These are phyloP conservation scores for Nyssa sinensis DNA, from an alignment of 148 eudicot species.

Conservation along the genomic window DNA sequence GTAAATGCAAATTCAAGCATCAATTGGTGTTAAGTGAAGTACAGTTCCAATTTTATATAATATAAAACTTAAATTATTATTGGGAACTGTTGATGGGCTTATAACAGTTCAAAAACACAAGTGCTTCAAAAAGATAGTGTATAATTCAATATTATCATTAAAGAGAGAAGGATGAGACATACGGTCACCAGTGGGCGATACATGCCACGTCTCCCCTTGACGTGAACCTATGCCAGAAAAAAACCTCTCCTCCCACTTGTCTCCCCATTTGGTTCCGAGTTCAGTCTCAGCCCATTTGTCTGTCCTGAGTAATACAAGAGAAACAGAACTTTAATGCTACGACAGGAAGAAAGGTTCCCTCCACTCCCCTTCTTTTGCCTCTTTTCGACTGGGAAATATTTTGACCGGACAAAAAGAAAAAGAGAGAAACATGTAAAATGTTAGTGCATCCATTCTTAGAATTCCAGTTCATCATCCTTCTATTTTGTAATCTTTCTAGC, in stretches of 20 bases:
- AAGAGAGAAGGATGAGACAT: conserved; percentile 25
- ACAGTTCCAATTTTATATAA: background rate
- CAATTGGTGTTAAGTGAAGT: background rate
- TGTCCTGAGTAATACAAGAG: conserved; percentile 56
- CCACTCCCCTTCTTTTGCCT: no score
- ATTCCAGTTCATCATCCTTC: no score
- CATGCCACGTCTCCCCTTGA: conserved; percentile 99
- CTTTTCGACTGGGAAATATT: no score
- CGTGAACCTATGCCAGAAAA: conserved; percentile 94
- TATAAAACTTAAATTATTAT: background rate
- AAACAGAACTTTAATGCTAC: no score
- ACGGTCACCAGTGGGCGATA: conserved; percentile 76
- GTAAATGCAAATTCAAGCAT: background rate
- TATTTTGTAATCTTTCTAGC: no score
- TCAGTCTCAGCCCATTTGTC: conserved; percentile 99
- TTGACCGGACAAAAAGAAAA: no score
- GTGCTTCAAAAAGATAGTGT: conserved; percentile 1
- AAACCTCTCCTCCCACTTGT: conserved; percentile 97
- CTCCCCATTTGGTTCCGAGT: conserved; percentile 98
- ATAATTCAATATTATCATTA: background rate
- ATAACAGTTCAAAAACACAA: background rate
- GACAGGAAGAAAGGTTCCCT: no score
- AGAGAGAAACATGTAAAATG: no score
- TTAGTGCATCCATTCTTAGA: no score
- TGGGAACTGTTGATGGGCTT: background rate